Evolutionary conservation across 1,284 basidiomycete species (phyloP), one percentile per base, ranked within the genome.

Genomic region (Cerioporus squamosus): DNA sequence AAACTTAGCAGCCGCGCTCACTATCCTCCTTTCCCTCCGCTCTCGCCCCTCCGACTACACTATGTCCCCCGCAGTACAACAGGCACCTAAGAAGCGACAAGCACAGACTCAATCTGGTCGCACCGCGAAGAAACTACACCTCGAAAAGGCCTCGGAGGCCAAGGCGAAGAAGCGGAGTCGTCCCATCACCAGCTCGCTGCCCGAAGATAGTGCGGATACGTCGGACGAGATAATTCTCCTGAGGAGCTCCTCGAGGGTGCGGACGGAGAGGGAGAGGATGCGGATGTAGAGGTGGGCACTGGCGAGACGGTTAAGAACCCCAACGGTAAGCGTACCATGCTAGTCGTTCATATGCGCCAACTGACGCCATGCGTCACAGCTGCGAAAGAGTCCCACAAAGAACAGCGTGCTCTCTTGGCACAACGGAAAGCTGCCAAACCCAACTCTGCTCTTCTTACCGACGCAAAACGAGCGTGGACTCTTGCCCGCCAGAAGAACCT

Each of bases 401-500:
- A 76, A 0, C 91, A 92, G 71, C 85, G 84, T 49, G 78, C 69
- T 3, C 71, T 92, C 0, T 80, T 82, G 14, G 82, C 84, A 23
- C 85, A 91, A 67, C 83, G 91, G 12, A 81, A 80, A 47, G 90
- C 91, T 0, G 81, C 88, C 1, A 91, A 94, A 69, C 89, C 93
- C 0, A 88, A 95, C 70, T 90, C 90, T 0, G 79, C 82, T 39
- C 75, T 94, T 1, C 82, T 95, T 20, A 73, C 77, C 3, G 82
- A 89, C 47, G 92, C 93, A 38, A 95, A 94, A 70, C 81, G 82
- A 2, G 77, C 91, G 17, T 96, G 94, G 94, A 85, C 89, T n/a
- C 81, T 85, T 18, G 92, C 91, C 0, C 83, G 88, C 55, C 83
- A 89, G 73, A 90, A 90, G 71, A 87, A 88, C 55, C 81, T 93